A percentile compares a stretch with the other conserved stretches of the same genome.
Evolutionary conservation across 306 rosid genomes (phyloP).

Genomic region (Vachellia pachyceras): DNA sequence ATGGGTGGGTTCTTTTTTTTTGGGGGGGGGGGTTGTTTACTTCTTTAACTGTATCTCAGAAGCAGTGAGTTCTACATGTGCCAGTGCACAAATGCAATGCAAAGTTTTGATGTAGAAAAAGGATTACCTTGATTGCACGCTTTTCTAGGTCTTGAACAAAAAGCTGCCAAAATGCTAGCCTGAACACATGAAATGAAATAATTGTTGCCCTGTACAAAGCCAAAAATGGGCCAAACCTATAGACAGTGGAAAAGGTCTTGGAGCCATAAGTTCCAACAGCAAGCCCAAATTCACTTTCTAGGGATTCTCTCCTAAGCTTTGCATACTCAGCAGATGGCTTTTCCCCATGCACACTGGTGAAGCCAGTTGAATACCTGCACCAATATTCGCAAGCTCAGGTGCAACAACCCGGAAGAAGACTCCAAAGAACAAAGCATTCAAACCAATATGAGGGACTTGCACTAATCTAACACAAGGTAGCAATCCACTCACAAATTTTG

Average conservation of each 20-base stretch:
- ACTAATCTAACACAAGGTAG: neutral
- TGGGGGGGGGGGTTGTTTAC: neutral
- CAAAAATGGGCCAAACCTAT: slow-evolving; percentile 82
- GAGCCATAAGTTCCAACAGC: slow-evolving; percentile 75
- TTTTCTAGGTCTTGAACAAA: slow-evolving; percentile 67
- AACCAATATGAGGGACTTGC: slow-evolving; percentile 13
- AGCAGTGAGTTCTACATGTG: neutral
- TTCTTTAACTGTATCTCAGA: slow-evolving; percentile 17
- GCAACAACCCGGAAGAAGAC: slow-evolving; percentile 21
- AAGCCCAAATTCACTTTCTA: slow-evolving; percentile 80
- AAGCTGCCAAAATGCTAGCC: slow-evolving; percentile 75
- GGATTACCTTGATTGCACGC: slow-evolving; percentile 79
- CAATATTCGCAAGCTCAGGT: slow-evolving; percentile 36
- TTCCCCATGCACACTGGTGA: slow-evolving; percentile 92
- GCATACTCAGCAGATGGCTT: slow-evolving; percentile 92
- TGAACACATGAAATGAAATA: slow-evolving; percentile 81
- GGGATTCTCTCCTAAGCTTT: slow-evolving; percentile 80
- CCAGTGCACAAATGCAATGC: slow-evolving; percentile 1
- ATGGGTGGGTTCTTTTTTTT: neutral
- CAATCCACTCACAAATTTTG: slow-evolving; percentile 62
- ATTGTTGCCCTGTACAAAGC: slow-evolving; percentile 89
- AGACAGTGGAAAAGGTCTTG: slow-evolving; percentile 62
- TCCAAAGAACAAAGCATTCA: neutral
- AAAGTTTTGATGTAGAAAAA: slow-evolving; percentile 7
- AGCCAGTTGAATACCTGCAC: slow-evolving; percentile 79